Percentiles rank a stretch among this genome's conserved stretches.
Evolutionary conservation across 1,284 basidiomycete species (phyloP).

Genomic region (Melanopsichium pennsylvanicum): DNA sequence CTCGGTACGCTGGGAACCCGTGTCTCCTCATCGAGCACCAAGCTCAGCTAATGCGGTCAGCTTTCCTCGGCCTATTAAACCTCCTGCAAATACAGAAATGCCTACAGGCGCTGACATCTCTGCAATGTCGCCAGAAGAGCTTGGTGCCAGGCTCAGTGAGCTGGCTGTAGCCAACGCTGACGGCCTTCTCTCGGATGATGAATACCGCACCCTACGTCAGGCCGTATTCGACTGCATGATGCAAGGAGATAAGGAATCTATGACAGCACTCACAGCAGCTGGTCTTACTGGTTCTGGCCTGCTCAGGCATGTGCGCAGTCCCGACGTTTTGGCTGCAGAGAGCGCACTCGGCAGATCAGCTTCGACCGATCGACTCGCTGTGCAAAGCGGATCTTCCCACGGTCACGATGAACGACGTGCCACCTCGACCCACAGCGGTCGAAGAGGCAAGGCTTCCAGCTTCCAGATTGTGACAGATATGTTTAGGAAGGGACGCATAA

Average conservation of each 20-base stretch:
- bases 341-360: neutral
- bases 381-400: constrained; percentile 5
- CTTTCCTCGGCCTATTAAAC: neutral
- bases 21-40: neutral
- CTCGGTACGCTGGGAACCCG: neutral
- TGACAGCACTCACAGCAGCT: constrained; percentile 20
- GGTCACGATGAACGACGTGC: constrained; percentile 3
- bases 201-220: constrained; percentile 51
- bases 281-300: constrained; percentile 8
- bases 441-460: constrained; percentile 18
- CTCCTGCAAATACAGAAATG: neutral
- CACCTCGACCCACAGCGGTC: constrained; percentile 20
- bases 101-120: constrained; percentile 11
- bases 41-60: neutral
- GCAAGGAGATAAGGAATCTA: constrained; percentile 19
- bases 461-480: constrained; percentile 14
- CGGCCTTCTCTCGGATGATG: constrained; percentile 52
- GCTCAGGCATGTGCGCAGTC: neutral
- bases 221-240: constrained; percentile 52
- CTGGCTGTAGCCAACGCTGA: constrained; percentile 57
- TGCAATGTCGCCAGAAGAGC: constrained; percentile 29
- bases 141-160: constrained; percentile 53
- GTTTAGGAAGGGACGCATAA: neutral
- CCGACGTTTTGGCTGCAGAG: neutral
- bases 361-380: neutral